These are phyloP conservation scores for Hemileia vastatrix DNA, from an alignment of 1,284 basidiomycete genomes.

Conservation along the genomic window DNA sequence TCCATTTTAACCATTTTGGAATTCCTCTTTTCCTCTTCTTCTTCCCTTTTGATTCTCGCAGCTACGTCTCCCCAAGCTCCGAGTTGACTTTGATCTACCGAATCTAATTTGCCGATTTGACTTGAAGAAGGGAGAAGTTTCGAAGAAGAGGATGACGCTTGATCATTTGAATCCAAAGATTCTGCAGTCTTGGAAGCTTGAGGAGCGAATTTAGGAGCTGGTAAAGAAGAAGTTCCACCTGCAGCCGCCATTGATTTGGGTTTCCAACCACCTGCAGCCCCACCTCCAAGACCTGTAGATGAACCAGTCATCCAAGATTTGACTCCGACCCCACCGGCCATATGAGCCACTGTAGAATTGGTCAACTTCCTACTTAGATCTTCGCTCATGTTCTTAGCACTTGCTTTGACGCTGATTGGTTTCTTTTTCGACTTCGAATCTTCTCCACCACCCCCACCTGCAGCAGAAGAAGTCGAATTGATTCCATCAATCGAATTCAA, in stretches of 20 bases:
- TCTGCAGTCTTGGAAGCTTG: conserved; percentile 20
- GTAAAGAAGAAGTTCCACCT: conserved; percentile 22
- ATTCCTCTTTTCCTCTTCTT: conserved; percentile 36
- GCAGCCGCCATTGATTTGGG: background rate
- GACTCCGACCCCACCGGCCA: conserved; percentile 24
- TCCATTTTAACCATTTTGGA: conserved; percentile 35
- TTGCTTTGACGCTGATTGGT: conserved; percentile 29
- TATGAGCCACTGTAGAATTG: conserved; percentile 41
- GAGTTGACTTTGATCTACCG: background rate
- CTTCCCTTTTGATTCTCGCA: conserved; percentile 34
- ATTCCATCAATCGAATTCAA: conserved; percentile 27
- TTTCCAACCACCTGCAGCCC: background rate
- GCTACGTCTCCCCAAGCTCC: conserved; percentile 41
- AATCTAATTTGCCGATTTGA: background rate
- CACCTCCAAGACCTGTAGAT: background rate
- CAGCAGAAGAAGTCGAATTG: conserved; percentile 2
- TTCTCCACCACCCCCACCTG: conserved; percentile 9
- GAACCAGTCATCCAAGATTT: conserved; percentile 23
- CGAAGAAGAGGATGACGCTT: background rate
- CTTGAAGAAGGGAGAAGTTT: background rate
- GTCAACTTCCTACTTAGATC: conserved; percentile 39
- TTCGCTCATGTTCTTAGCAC: conserved; percentile 39
- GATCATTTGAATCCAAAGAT: background rate
- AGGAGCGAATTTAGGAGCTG: conserved; percentile 39
- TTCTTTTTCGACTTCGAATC: conserved; percentile 28